phyloP scores from a whole-genome alignment of 2,329 filamentous ascomycete genomes.

The Berkeleyomyces basicola region DNA sequence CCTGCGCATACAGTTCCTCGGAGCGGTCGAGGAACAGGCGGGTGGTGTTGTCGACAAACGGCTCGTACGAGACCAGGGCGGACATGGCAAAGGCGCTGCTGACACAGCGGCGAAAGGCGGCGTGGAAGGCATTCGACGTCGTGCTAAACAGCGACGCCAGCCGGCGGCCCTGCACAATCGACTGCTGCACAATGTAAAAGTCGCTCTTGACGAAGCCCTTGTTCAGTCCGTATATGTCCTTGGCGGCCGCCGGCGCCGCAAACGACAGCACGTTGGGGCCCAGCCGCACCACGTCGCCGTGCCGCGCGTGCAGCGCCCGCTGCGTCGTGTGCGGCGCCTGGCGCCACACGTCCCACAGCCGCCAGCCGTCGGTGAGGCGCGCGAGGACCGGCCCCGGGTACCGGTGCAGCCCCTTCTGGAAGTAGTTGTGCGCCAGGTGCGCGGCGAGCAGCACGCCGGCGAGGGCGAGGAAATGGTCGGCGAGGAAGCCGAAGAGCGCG shows the following conservation, averaged over 20 bases:
- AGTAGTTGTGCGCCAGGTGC: conserved; percentile 15
- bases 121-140: conserved; percentile 57
- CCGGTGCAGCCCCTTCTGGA: conserved; percentile 43
- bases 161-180: conserved; percentile 48
- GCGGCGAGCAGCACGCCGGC: conserved; percentile 87
- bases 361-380: conserved; percentile 50
- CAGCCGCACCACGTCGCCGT: conserved; percentile 58
- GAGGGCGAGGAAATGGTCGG: conserved; percentile 72
- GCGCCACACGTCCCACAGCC: conserved; percentile 50
- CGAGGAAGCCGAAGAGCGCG: conserved; percentile 22
- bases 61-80: conserved; percentile 60
- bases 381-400: conserved; percentile 60
- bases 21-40: conserved; percentile 52
- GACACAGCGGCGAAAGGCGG: conserved; percentile 56
- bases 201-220: conserved; percentile 69
- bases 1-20: conserved; percentile 33
- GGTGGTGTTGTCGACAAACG: conserved; percentile 60
- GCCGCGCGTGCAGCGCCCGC: conserved; percentile 47
- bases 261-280: conserved; percentile 63
- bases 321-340: conserved; percentile 52
- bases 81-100: conserved; percentile 67
- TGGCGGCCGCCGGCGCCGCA: conserved; percentile 54
- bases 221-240: conserved; percentile 65
- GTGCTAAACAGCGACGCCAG: conserved; percentile 63
- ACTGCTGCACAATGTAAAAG: conserved; percentile 67